A percentile compares a stretch with the other conserved stretches of the same genome.
These are phyloP conservation scores for Hanseniaspora uvarum DNA, from an alignment of 1,139 yeast species.

Conservation along the genomic window DNA sequence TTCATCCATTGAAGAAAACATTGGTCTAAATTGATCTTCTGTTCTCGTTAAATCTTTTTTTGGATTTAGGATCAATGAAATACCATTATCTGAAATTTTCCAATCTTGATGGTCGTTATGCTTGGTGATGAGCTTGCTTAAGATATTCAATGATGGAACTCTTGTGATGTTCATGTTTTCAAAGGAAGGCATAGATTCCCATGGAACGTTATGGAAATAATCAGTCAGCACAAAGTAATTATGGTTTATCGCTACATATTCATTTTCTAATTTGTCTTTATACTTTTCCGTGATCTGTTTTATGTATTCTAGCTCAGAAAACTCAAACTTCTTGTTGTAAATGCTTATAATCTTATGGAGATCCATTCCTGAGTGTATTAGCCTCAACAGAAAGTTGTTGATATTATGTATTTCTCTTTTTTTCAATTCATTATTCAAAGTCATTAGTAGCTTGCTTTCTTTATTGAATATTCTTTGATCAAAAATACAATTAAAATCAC, in stretches of 20 bases:
- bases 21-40: slow-evolving; percentile 46
- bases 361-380: not conserved
- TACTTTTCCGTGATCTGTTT: not conserved
- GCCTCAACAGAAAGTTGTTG: not conserved
- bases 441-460: slow-evolving; percentile 25
- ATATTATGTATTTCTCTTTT: slow-evolving; percentile 22
- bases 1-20: slow-evolving; percentile 33
- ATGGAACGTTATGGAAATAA: slow-evolving; percentile 59
- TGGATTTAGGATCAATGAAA: slow-evolving; percentile 59
- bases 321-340: not conserved
- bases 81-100: slow-evolving; percentile 21
- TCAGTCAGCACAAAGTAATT: slow-evolving; percentile 60
- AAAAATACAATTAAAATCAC: slow-evolving; percentile 66
- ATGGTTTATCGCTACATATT: slow-evolving; percentile 33
- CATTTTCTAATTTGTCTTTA: not conserved
- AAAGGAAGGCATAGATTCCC: slow-evolving; percentile 70
- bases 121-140: slow-evolving; percentile 36
- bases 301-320: not conserved
- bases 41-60: slow-evolving; percentile 66
- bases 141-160: slow-evolving; percentile 53
- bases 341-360: not conserved
- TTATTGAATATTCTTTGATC: slow-evolving; percentile 30
- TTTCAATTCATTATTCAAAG: slow-evolving; percentile 36
- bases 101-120: slow-evolving; percentile 21
- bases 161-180: slow-evolving; percentile 52